Evolutionary conservation across 148 eudicot species (phyloP), one percentile per base, ranked within the genome.

Genomic region (Polygonum aviculare): DNA sequence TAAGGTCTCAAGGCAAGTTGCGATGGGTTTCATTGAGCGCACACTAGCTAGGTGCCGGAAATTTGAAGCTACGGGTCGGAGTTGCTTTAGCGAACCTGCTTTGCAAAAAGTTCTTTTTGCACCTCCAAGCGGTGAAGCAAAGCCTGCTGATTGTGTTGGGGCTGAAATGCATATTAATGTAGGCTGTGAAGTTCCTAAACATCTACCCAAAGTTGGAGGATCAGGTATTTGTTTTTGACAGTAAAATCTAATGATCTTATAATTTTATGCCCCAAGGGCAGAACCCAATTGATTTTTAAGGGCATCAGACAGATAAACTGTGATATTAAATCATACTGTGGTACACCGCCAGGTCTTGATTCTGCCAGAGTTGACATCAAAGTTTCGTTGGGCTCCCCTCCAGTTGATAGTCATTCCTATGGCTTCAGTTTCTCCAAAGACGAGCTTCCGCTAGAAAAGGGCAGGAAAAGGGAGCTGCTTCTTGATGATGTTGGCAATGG

Each of bases 1-100:
- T 69, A 86, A 78, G 74, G 87, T 86, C 33, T 82, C 89, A 19
- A 86, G 82, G 85, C 87, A 86, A 78, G 87, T 82, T 45, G 87
- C 87, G 12, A 44, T 78, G 80, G 89, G 85, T 49, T 86, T 86
- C 54, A 83, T 84, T 45, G 83, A 82, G 52, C 81, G 89, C 69
- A 86, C 87, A 47, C 77, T 86, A 41, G 82, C 83, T 38, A 86
- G 89, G 82, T 82, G 81, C 62, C 78, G 73, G 62, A 81, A 50
- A 31, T 86, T 84, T 72, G 89, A 86, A 79, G 75, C 63, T 76
- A 82, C 87, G 69, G 87, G 89, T 39, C 77, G 55, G 63, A 84
- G 85, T 74, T 84, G 89, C 82, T 86, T 86, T 63, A 82, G 82
- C 16, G 87, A 82, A 48, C 87, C 89, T 73, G 74, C 82, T 76